Base-by-base conservation (phyloP, 768 basidiomycete species). In the Amanita rimosa region DNA sequence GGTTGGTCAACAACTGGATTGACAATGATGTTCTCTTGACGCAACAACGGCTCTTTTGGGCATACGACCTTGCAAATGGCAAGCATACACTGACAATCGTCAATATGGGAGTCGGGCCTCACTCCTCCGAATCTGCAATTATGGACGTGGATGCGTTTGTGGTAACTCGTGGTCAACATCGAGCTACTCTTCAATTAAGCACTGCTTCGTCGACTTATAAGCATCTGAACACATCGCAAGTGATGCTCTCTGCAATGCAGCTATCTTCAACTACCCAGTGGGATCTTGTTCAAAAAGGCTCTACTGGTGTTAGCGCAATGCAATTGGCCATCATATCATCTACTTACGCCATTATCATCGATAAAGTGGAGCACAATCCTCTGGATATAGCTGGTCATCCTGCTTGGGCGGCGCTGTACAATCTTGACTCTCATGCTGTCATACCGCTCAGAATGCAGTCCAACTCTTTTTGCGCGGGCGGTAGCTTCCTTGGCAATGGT, bases 281-380 rank as follows among this genome's bases (percentile, higher is more conserved):
- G 87, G 69, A 70, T 13, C 60, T 89, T 29, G 62, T 60, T 27
- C 80, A 85, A 61, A 68, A 73, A 45, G 87, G 87, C 11, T 70
- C 75, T 14, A 87, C 84, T 11, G 87, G 87, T 13, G 82, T 89
- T 10, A 68, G 78, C 50, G 87, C 86, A 2, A 88, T 88, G 85
- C 85, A 89, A 60, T 60, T 89, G 50, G 68, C 69, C 5, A 64
- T 89, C 50, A 70, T 89, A 53, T 89, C 86, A 3, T 57, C 74
- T 13, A 76, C 74, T 7, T 84, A 85, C 55, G 85, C 78, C 13
- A 62, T 89, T 53, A 71, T 91, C 43, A 60, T 91, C 34, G 87
- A 91, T 73, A 90, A 90, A 63, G 86, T 88, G 21, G 86, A 88
- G 60, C 85, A 89, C 62, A 90, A 91, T 57, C 87, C 86, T 27